Evolutionary conservation across 192 early-diverging fungal species (phyloP).

Genomic region (Glomus cerebriforme): DNA sequence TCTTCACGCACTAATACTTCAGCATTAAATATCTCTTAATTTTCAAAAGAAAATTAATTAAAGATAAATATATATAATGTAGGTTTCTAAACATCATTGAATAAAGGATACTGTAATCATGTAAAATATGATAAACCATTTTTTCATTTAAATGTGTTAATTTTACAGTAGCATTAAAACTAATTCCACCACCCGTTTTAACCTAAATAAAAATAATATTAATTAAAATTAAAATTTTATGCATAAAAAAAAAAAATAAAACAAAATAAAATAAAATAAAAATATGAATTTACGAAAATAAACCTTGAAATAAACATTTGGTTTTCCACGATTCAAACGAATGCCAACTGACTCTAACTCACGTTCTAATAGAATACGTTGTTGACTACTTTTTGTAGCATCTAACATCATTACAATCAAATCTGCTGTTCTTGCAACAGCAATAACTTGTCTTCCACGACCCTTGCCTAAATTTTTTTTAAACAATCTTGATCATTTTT

Average conservation of each 20-base stretch:
- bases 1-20: constrained; percentile 97
- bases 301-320: constrained; percentile 97
- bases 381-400: constrained; percentile 86
- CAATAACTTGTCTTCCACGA: constrained; percentile 96
- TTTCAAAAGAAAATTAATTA: constrained; percentile 8
- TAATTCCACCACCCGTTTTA: constrained; percentile 97
- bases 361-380: constrained; percentile 81
- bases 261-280: too few relatives aligned
- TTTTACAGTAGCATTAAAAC: constrained; percentile 89
- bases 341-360: constrained; percentile 98
- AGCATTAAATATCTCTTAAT: constrained; percentile 87
- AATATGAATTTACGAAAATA: too few relatives aligned
- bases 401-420: constrained; percentile 98
- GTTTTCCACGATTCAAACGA: constrained; percentile 79
- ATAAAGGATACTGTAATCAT: constrained; percentile 78
- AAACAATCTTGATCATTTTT: background rate
- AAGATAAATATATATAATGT: background rate
- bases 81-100: background rate
- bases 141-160: constrained; percentile 84
- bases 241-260: background rate
- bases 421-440: constrained; percentile 95
- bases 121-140: constrained; percentile 92
- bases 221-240: background rate
- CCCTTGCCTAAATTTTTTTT: constrained; percentile 62
- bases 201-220: constrained; percentile 40